These are phyloP conservation scores for Penicillium sp. DNA, from an alignment of 2,329 filamentous ascomycete species.

Conservation along the genomic window DNA sequence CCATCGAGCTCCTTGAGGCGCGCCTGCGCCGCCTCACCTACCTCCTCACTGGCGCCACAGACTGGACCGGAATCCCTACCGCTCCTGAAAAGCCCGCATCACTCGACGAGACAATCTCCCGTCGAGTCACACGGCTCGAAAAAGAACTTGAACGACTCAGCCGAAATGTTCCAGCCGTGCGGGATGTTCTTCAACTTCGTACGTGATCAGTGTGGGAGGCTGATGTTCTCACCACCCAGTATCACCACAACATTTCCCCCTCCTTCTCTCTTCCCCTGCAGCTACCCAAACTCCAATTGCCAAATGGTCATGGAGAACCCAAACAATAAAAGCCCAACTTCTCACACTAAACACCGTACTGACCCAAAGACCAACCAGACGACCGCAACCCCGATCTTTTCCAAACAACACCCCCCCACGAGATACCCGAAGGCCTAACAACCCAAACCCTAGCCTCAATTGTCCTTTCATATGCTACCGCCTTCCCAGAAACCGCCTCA, in stretches of 20 bases:
- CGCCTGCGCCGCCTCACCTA: constrained; percentile 47
- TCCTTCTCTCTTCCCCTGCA: not conserved
- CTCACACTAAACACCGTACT: not conserved
- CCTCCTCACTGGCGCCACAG: constrained; percentile 43
- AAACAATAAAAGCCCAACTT: not conserved
- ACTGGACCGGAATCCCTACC: constrained; percentile 42
- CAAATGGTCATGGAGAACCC: not conserved
- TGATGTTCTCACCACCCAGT: not conserved
- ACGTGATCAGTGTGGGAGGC: constrained; percentile 8
- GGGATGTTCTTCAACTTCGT: constrained; percentile 47
- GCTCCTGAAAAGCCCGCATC: constrained; percentile 35
- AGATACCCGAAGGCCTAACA: constrained; percentile 38
- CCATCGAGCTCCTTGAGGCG: constrained; percentile 45
- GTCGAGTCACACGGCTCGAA: constrained; percentile 41
- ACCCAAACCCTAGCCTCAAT: constrained; percentile 41
- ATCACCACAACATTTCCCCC: not conserved
- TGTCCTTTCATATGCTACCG: constrained; percentile 46
- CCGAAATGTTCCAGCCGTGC: constrained; percentile 38
- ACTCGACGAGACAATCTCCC: constrained; percentile 41
- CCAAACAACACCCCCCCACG: constrained; percentile 33
- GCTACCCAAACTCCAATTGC: not conserved
- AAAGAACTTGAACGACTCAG: constrained; percentile 40
- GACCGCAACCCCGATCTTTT: constrained; percentile 45
- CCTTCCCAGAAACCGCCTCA: constrained; percentile 50
- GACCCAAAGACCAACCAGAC: constrained; percentile 27